phyloP scores from a whole-genome alignment of 1,139 yeast species.

The Suhomyces coccinellae region DNA sequence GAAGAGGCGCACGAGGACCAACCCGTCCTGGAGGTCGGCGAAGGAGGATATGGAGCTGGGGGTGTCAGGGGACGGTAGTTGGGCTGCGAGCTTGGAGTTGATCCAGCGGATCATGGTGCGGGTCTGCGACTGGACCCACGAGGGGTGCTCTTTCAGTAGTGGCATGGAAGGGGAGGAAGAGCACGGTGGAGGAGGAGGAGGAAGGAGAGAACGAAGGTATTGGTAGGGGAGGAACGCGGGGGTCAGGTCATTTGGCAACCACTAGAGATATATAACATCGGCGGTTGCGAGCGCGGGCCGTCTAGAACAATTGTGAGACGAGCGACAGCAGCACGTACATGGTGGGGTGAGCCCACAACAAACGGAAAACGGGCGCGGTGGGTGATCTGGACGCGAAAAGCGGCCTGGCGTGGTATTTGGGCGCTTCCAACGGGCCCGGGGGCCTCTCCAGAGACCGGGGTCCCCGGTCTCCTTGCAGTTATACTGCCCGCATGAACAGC shows the following conservation, averaged over 20 bases:
- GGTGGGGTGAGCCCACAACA: constrained; percentile 1
- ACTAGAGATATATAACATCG: constrained; percentile 1
- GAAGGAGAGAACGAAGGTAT: background rate
- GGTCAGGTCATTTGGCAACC: constrained; percentile 4
- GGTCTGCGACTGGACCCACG: constrained; percentile 47
- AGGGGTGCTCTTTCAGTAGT: constrained; percentile 10
- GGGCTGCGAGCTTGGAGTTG: constrained; percentile 33
- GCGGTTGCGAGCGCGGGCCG: constrained; percentile 6
- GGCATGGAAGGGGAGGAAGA: constrained; percentile 1
- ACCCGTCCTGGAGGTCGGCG: constrained; percentile 41
- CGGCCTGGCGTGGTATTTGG: background rate
- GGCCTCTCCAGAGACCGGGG: too few relatives aligned
- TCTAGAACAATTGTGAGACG: constrained; percentile 2
- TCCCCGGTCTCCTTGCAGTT: background rate
- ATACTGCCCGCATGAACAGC: background rate
- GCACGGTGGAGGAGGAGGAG: background rate
- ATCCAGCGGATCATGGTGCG: constrained; percentile 52
- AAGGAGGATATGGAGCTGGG: constrained; percentile 25
- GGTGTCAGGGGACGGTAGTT: constrained; percentile 24
- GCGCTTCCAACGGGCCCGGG: background rate
- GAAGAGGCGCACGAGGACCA: constrained; percentile 38
- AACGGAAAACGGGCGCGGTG: too few relatives aligned
- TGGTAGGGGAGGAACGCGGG: background rate
- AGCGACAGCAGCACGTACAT: constrained; percentile 5
- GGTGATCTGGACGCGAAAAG: too few relatives aligned